Evolutionary conservation across 164 flowering plant genomes (phyloP).

Genomic region (Vitis cinerea): DNA sequence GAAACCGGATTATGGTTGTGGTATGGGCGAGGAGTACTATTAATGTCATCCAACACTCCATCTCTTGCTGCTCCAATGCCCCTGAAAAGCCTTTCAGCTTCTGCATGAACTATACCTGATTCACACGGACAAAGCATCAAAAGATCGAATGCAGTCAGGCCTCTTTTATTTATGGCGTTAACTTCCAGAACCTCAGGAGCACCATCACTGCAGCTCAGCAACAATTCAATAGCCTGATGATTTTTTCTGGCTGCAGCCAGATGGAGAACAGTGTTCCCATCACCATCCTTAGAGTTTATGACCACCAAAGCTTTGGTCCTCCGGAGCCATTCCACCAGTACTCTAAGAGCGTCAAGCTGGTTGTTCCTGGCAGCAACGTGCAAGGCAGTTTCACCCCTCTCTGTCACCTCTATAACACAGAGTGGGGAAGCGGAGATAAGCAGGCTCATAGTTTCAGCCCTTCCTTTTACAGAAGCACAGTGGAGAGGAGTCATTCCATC

Average conservation of each 20-base stretch:
- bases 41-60: too few relatives aligned
- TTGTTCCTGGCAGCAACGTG: constrained; percentile 18
- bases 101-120: neutral
- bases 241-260: constrained; percentile 14
- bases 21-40: too few relatives aligned
- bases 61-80: neutral
- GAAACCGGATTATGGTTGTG: too few relatives aligned
- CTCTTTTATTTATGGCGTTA: constrained; percentile 3
- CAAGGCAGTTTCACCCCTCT: constrained; percentile 20
- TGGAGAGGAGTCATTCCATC: constrained; percentile 25
- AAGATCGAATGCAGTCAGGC: neutral
- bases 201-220: neutral
- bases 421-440: constrained; percentile 21
- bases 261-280: constrained; percentile 24
- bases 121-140: constrained; percentile 6
- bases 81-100: neutral
- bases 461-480: constrained; percentile 12
- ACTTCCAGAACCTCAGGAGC: neutral
- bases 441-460: constrained; percentile 4
- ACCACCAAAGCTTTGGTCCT: neutral
- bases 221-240: constrained; percentile 1
- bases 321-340: constrained; percentile 16
- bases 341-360: constrained; percentile 6
- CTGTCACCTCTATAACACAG: constrained; percentile 22
- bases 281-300: constrained; percentile 19